Conservation (phyloP, 2,329 filamentous ascomycete genomes). For the Aphanoascus verrucosus region DNA sequence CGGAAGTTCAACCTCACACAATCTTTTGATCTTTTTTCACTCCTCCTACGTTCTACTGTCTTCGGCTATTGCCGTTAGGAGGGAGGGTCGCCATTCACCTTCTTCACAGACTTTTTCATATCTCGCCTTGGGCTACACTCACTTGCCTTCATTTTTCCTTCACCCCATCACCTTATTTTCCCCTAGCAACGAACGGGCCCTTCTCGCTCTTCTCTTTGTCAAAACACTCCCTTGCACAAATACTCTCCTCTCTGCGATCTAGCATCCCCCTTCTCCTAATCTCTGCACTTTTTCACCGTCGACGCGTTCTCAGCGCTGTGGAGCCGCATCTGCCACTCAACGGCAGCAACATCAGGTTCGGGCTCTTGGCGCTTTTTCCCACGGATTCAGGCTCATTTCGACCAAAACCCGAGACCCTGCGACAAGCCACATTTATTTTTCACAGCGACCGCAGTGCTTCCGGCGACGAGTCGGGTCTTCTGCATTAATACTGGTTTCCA, state of each 20-base stretch:
- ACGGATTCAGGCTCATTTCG: slow-evolving; percentile 4
- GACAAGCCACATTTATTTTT: not conserved
- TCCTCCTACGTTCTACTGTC: not conserved
- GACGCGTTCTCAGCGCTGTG: not conserved
- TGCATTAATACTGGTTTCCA: slow-evolving; percentile 22
- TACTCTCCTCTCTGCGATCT: not conserved
- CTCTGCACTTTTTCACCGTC: not conserved
- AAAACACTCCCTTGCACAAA: not conserved
- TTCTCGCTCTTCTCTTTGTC: not conserved
- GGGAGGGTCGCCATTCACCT: not conserved
- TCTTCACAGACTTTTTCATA: not conserved
- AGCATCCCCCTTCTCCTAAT: not conserved
- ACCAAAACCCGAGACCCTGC: not conserved
- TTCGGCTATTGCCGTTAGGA: not conserved
- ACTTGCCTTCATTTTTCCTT: not conserved
- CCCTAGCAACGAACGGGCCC: not conserved
- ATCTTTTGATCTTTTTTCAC: not conserved
- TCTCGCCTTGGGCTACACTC: not conserved
- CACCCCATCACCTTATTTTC: not conserved
- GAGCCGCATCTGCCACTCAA: slow-evolving; percentile 6
- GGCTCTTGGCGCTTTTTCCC: slow-evolving; percentile 10
- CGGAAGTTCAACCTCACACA: not conserved
- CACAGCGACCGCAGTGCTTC: not conserved
- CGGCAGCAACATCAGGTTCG: not conserved
- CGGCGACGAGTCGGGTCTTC: not conserved